These are phyloP conservation scores for Cytospora leucostoma DNA, from an alignment of 2,329 filamentous ascomycete genomes.

Conservation along the genomic window DNA sequence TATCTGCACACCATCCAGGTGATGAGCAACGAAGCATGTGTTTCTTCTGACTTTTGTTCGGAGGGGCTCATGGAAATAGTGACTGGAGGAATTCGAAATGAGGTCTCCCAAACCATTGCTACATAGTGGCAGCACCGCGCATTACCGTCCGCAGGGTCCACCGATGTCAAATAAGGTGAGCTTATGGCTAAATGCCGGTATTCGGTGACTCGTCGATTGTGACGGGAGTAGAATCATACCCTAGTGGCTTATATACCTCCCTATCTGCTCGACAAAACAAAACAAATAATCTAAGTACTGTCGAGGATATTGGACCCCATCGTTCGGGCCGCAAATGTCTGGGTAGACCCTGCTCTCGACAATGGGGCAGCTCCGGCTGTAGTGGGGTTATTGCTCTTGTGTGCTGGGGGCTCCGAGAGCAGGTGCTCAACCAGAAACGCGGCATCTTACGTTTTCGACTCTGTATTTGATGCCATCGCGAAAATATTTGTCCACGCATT, in stretches of 20 bases:
- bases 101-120: constrained; percentile 14
- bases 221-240: neutral
- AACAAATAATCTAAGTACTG: neutral
- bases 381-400: constrained; percentile 3
- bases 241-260: too few species aligned
- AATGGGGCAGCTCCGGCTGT: constrained; percentile 6
- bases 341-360: constrained; percentile 10
- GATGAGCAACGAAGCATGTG: neutral
- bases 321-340: constrained; percentile 16
- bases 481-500: neutral
- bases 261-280: neutral
- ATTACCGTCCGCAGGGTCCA: neutral
- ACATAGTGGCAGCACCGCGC: constrained; percentile 4
- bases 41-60: neutral
- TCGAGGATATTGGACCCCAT: constrained; percentile 1
- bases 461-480: neutral
- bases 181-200: constrained; percentile 8
- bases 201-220: constrained; percentile 1
- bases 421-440: neutral
- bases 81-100: constrained; percentile 16
- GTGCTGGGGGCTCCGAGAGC: neutral
- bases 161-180: constrained; percentile 9
- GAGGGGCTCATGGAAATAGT: constrained; percentile 14
- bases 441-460: neutral
- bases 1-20: constrained; percentile 4